Conservation (phyloP, 257 asterid genomes). For the Linderniella brevidens region DNA sequence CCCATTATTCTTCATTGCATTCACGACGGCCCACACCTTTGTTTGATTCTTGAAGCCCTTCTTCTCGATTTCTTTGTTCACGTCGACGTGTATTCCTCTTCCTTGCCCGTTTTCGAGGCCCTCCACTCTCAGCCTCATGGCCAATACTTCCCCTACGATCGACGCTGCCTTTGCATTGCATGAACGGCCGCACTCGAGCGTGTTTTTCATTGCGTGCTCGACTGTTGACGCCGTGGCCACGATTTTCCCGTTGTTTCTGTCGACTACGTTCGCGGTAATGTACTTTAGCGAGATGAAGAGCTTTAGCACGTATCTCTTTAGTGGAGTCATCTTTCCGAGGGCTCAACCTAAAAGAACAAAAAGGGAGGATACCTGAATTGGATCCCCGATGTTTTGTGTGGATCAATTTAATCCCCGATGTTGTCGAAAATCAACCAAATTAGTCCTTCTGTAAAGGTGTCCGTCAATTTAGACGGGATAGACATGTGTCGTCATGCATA, state of each 20-base stretch:
- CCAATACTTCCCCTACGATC: constrained; percentile 74
- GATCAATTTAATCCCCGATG: too few relatives aligned
- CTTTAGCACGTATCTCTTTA: constrained; percentile 59
- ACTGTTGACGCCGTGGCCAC: constrained; percentile 72
- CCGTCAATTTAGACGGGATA: too few relatives aligned
- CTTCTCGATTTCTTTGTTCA: constrained; percentile 65
- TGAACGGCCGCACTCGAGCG: constrained; percentile 63
- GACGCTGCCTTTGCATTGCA: constrained; percentile 85
- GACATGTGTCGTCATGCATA: too few relatives aligned
- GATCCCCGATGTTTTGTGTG: too few relatives aligned
- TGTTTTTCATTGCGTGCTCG: constrained; percentile 50
- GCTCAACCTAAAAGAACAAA: too few relatives aligned
- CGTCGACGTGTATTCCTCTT: constrained; percentile 49
- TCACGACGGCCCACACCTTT: constrained; percentile 54
- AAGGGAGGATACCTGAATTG: too few relatives aligned
- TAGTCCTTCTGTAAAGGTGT: too few relatives aligned
- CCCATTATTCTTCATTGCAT: constrained; percentile 21
- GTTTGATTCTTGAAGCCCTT: constrained; percentile 61
- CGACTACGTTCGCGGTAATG: constrained; percentile 72
- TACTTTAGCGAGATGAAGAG: constrained; percentile 69
- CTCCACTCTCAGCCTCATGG: constrained; percentile 71
- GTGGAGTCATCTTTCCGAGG: too few relatives aligned
- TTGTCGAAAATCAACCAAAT: too few relatives aligned
- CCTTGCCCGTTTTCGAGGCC: constrained; percentile 78
- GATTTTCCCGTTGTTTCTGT: constrained; percentile 51